A percentile compares a stretch with the other conserved stretches of the same genome.
Evolutionary conservation across 345 rosid genomes (phyloP).

Genomic region (Cochlearia excelsa): DNA sequence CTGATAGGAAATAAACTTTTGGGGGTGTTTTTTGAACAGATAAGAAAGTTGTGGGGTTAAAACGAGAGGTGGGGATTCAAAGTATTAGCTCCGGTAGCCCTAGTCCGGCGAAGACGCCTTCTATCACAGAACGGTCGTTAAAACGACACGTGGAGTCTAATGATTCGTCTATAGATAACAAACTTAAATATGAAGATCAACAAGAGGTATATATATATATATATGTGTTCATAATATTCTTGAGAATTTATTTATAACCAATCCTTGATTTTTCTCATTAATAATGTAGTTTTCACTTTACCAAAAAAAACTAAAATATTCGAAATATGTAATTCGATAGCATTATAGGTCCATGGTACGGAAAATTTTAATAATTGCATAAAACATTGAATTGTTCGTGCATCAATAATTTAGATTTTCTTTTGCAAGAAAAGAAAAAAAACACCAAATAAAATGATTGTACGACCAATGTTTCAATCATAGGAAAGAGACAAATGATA

Average conservation of each 20-base stretch:
- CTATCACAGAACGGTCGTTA: conserved; percentile 51
- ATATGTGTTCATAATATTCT: too few species aligned
- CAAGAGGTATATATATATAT: conserved; percentile 42
- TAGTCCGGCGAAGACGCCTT: conserved; percentile 76
- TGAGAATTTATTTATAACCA: too few species aligned
- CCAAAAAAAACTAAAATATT: too few species aligned
- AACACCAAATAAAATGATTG: conserved; percentile 9
- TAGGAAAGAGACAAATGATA: conserved; percentile 12
- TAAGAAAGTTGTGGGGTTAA: conserved; percentile 48
- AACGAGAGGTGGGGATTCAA: conserved; percentile 85
- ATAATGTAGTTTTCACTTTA: too few species aligned
- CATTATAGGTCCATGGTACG: not conserved
- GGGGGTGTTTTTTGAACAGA: conserved; percentile 37
- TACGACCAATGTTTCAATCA: conserved; percentile 15
- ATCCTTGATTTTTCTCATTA: too few species aligned
- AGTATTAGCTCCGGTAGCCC: conserved; percentile 63
- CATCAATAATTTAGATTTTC: conserved; percentile 24
- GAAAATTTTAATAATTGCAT: conserved; percentile 21
- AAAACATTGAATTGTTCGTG: conserved; percentile 29
- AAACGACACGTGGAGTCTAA: conserved; percentile 46
- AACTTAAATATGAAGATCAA: conserved; percentile 40
- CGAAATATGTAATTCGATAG: too few species aligned
- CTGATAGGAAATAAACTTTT: not conserved
- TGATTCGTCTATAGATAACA: conserved; percentile 43
- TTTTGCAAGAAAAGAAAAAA: conserved; percentile 26